These are phyloP conservation scores for Colletotrichum chlorophyti DNA, from an alignment of 2,329 filamentous ascomycete species.

Conservation along the genomic window DNA sequence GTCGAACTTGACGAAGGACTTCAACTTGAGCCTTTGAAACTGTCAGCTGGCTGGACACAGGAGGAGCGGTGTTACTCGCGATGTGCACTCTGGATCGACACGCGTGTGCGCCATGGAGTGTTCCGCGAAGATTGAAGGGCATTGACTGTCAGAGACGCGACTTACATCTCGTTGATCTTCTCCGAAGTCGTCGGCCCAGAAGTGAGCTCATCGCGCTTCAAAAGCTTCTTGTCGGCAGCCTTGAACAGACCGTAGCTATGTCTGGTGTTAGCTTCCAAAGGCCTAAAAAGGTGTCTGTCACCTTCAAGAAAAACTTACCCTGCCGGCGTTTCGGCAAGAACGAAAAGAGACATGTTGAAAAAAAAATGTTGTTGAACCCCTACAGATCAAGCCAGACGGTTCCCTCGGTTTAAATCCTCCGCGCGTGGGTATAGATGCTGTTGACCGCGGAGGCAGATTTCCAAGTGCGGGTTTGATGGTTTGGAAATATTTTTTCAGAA, in stretches of 20 bases:
- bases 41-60: constrained; percentile 14
- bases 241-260: constrained; percentile 95
- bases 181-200: constrained; percentile 80
- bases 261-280: constrained; percentile 8
- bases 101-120: neutral
- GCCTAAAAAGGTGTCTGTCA: neutral
- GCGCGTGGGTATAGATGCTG: constrained; percentile 44
- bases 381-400: constrained; percentile 27
- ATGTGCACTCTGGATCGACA: neutral
- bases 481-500: constrained; percentile 49
- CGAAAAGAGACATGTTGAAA: constrained; percentile 81
- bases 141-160: constrained; percentile 32
- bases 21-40: constrained; percentile 79
- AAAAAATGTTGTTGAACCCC: constrained; percentile 32
- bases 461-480: constrained; percentile 33
- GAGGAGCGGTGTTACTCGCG: neutral
- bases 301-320: constrained; percentile 55
- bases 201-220: constrained; percentile 84
- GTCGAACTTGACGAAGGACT: constrained; percentile 97
- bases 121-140: constrained; percentile 5
- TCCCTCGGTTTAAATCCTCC: constrained; percentile 37
- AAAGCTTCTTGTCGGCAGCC: constrained; percentile 96
- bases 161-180: constrained; percentile 85
- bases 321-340: constrained; percentile 92
- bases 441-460: constrained; percentile 42